phyloP scores from a whole-genome alignment of 2,329 filamentous ascomycete species.

The Verticillium albo-atrum region DNA sequence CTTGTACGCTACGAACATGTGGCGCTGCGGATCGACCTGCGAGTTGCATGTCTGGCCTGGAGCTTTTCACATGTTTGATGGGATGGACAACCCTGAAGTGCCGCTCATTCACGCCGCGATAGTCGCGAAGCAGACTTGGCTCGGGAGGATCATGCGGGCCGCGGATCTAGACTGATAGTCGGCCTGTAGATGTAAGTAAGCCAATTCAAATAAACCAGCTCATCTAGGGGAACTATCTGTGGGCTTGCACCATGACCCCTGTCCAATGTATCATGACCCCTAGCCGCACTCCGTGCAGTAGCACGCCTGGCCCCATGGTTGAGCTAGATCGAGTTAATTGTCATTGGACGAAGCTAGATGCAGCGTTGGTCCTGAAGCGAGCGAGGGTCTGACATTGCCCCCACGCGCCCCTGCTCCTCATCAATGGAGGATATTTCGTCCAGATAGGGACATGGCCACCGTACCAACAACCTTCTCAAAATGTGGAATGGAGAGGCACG shows the following conservation, averaged over 20 bases:
- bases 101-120: conserved; percentile 12
- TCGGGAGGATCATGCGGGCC: conserved; percentile 6
- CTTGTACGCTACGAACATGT: conserved; percentile 12
- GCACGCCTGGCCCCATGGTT: not conserved
- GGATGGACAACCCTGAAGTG: conserved; percentile 10
- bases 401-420: not conserved
- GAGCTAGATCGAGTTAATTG: conserved; percentile 12
- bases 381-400: not conserved
- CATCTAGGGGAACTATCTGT: not conserved
- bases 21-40: conserved; percentile 13
- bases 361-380: not conserved
- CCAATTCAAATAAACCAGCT: not conserved
- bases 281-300: not conserved
- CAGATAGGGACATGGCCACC: not conserved
- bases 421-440: not conserved
- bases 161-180: not conserved
- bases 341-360: conserved; percentile 3
- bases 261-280: not conserved
- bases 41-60: conserved; percentile 17
- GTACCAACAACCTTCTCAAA: not conserved
- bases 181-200: not conserved
- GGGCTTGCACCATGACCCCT: not conserved
- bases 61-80: conserved; percentile 13
- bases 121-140: conserved; percentile 10
- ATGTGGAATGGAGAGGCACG: not conserved